phyloP scores from a whole-genome alignment of 495 filamentous ascomycete genomes.

The Mytilinidion resinicola region DNA sequence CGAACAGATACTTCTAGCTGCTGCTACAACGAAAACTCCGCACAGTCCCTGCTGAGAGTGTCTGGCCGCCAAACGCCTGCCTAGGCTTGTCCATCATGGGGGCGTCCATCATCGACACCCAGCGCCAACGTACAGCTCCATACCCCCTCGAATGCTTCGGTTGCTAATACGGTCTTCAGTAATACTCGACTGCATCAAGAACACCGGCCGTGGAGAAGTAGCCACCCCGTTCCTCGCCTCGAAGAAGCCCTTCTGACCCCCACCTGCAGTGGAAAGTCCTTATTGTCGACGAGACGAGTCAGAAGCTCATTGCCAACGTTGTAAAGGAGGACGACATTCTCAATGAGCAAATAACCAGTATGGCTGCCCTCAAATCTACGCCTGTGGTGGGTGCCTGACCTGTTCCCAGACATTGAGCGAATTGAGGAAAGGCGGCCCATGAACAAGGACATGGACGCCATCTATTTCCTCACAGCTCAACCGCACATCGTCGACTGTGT shows the following conservation, averaged over 20 bases:
- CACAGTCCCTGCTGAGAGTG: too few relatives aligned
- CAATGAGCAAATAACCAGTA: constrained; percentile 91
- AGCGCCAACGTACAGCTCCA: constrained; percentile 32
- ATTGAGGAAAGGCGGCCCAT: constrained; percentile 75
- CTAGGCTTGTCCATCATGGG: constrained; percentile 27
- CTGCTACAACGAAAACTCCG: not conserved
- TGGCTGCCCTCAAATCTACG: not conserved
- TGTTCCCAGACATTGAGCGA: constrained; percentile 68
- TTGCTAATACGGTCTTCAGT: constrained; percentile 37
- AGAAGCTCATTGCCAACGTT: constrained; percentile 76
- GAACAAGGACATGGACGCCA: constrained; percentile 84
- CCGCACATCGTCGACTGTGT: constrained; percentile 87
- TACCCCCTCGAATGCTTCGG: not conserved
- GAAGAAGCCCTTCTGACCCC: constrained; percentile 23
- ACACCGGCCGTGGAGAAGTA: constrained; percentile 56
- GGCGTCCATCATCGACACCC: constrained; percentile 37
- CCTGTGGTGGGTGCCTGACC: constrained; percentile 19
- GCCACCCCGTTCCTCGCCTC: constrained; percentile 21
- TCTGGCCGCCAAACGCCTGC: not conserved
- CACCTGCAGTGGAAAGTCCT: constrained; percentile 83
- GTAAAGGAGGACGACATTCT: constrained; percentile 93
- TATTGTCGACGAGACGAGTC: constrained; percentile 73
- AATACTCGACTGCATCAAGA: constrained; percentile 53
- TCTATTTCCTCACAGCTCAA: constrained; percentile 82
- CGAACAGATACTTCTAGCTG: not conserved